Percentiles rank a stretch among this genome's conserved stretches.
These are phyloP conservation scores for Sicyos edulis DNA, from an alignment of 306 rosid genomes.

Conservation along the genomic window DNA sequence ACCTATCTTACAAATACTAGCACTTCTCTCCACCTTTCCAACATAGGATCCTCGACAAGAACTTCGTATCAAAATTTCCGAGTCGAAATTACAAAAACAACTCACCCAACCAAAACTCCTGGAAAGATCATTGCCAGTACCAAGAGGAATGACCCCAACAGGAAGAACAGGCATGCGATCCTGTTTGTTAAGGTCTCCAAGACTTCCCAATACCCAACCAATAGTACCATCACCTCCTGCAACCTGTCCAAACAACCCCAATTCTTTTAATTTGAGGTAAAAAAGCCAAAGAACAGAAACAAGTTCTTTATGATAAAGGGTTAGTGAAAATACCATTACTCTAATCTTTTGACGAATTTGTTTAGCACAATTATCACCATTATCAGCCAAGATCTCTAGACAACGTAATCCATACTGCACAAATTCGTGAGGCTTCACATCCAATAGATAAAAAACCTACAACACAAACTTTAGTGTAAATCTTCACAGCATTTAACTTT, in stretches of 20 bases:
- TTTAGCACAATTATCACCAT: constrained; percentile 70
- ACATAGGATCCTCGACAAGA: not conserved
- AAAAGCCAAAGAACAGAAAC: not conserved
- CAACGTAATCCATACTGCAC: constrained; percentile 75
- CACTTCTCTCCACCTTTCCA: no score
- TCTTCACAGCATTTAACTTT: not conserved
- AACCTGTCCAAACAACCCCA: constrained; percentile 55
- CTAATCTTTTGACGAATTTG: constrained; percentile 73
- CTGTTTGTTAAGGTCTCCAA: constrained; percentile 48
- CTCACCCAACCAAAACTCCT: constrained; percentile 95
- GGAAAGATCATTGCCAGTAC: constrained; percentile 93
- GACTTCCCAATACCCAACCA: constrained; percentile 94
- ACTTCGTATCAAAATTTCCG: constrained; percentile 11
- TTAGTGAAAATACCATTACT: constrained; percentile 56
- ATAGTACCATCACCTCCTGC: constrained; percentile 99
- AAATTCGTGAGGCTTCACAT: constrained; percentile 90
- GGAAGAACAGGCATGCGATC: constrained; percentile 80
- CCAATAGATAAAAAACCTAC: constrained; percentile 78
- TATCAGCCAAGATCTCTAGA: constrained; percentile 58
- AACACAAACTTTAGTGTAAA: constrained; percentile 14
- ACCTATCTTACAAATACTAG: no score
- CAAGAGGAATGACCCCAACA: constrained; percentile 79
- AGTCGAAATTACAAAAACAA: constrained; percentile 12
- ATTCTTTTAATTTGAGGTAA: not conserved
- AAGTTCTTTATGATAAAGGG: not conserved